Conservation (phyloP, 169 alveolate species). For the Plasmodium relictum region DNA sequence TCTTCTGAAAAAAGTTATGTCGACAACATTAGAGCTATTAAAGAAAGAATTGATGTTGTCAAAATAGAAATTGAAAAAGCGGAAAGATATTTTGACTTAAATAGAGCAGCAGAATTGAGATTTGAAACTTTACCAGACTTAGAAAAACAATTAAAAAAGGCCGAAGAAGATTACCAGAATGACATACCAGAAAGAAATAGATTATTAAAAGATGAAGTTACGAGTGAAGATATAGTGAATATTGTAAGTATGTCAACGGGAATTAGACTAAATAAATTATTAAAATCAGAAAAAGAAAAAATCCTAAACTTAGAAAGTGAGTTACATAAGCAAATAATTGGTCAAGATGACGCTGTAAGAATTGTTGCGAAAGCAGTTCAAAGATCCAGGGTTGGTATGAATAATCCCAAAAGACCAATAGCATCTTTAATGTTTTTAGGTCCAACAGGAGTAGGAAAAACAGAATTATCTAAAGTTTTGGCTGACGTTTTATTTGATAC, state of each 20-base stretch:
- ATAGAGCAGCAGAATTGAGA: constrained; percentile 92
- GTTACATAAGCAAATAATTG: constrained; percentile 87
- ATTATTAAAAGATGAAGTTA: constrained; percentile 88
- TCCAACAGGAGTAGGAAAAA: constrained; percentile 94
- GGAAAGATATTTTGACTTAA: constrained; percentile 88
- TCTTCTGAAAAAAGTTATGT: constrained; percentile 85
- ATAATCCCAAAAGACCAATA: constrained; percentile 92
- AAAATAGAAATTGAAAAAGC: constrained; percentile 89
- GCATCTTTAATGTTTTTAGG: constrained; percentile 93
- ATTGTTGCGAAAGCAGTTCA: constrained; percentile 89
- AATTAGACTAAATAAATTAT: constrained; percentile 87
- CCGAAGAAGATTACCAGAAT: constrained; percentile 80
- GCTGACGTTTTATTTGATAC: constrained; percentile 93
- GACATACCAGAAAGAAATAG: constrained; percentile 80
- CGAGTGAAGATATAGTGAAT: constrained; percentile 89
- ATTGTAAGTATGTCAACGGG: constrained; percentile 92
- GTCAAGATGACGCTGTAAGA: constrained; percentile 89
- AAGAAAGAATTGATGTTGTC: constrained; percentile 88
- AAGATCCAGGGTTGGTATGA: constrained; percentile 92
- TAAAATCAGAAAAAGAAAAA: constrained; percentile 89
- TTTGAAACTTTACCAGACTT: constrained; percentile 91
- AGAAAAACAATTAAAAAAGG: constrained; percentile 84
- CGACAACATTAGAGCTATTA: constrained; percentile 85
- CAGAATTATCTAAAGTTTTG: constrained; percentile 92
- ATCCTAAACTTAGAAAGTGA: constrained; percentile 85